These are phyloP conservation scores for Beauveria pseudobassiana DNA, from an alignment of 2,329 filamentous ascomycete species.

Conservation along the genomic window DNA sequence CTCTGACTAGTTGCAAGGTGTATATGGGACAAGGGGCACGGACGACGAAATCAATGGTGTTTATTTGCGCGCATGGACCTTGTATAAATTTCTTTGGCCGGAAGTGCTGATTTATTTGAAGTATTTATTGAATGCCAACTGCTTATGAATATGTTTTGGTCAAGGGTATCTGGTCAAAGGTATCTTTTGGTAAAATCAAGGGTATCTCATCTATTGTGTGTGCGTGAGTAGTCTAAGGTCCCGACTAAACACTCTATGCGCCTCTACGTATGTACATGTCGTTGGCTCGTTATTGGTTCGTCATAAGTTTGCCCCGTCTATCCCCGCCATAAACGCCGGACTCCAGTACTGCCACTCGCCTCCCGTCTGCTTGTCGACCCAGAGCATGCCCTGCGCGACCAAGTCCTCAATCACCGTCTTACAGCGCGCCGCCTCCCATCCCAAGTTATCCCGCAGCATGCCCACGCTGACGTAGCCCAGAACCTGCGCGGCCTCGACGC, in stretches of 20 bases:
- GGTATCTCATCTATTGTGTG: constrained; percentile 9
- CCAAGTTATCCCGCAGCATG: constrained; percentile 80
- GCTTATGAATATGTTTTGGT: constrained; percentile 19
- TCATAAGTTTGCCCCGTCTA: constrained; percentile 16
- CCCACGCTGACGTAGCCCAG: constrained; percentile 84
- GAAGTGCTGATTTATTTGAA: constrained; percentile 8
- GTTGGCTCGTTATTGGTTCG: not conserved
- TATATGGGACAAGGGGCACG: not conserved
- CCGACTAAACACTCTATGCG: not conserved
- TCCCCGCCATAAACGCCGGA: constrained; percentile 61
- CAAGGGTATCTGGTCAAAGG: not conserved
- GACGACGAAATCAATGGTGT: constrained; percentile 9
- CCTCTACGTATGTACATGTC: not conserved
- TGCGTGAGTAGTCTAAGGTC: not conserved
- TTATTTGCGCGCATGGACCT: constrained; percentile 12
- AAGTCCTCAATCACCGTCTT: constrained; percentile 87
- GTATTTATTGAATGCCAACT: constrained; percentile 20
- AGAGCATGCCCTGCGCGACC: constrained; percentile 80
- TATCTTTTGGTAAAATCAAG: not conserved
- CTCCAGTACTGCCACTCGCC: constrained; percentile 91
- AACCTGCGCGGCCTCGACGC: constrained; percentile 84
- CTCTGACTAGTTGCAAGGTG: not conserved
- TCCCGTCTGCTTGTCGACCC: constrained; percentile 78
- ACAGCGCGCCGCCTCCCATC: constrained; percentile 78
- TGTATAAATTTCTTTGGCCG: constrained; percentile 14